phyloP scores from a whole-genome alignment of 352 stramenopile species.

The Phytopythium chamaehyphon region DNA sequence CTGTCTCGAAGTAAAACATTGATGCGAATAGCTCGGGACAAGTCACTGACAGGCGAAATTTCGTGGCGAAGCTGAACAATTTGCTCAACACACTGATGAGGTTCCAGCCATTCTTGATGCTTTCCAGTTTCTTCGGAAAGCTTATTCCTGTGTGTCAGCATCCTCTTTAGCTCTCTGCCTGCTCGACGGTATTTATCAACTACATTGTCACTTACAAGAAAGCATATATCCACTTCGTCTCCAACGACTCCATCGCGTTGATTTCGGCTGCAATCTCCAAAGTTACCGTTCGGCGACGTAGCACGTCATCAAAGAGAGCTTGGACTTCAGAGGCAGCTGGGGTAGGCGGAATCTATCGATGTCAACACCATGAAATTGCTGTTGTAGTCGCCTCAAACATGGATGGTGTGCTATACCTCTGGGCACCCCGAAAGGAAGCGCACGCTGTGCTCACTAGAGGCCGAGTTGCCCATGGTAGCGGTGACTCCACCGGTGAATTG shows the following conservation, averaged over 20 bases:
- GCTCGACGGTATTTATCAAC: not conserved
- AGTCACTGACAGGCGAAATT: slow-evolving; percentile 30
- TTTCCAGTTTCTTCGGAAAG: slow-evolving; percentile 21
- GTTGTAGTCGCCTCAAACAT: not conserved
- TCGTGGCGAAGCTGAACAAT: slow-evolving; percentile 33
- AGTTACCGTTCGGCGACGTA: slow-evolving; percentile 24
- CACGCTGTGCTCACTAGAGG: slow-evolving; percentile 29
- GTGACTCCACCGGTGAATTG: not conserved
- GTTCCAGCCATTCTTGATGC: slow-evolving; percentile 45
- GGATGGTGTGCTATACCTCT: slow-evolving; percentile 19
- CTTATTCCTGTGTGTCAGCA: slow-evolving; percentile 26
- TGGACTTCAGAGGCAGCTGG: slow-evolving; percentile 34
- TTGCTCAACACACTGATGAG: slow-evolving; percentile 45
- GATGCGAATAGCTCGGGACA: slow-evolving; percentile 60
- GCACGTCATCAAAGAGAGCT: slow-evolving; percentile 38
- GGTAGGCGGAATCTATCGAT: slow-evolving; percentile 40
- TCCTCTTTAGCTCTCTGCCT: too few species aligned
- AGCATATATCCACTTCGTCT: slow-evolving; percentile 72
- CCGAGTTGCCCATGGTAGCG: slow-evolving; percentile 43
- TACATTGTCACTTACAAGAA: slow-evolving; percentile 43
- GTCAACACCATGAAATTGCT: too few species aligned
- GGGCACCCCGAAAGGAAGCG: slow-evolving; percentile 59
- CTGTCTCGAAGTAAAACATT: slow-evolving; percentile 48
- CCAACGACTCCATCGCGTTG: slow-evolving; percentile 30
- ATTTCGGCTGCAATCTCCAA: slow-evolving; percentile 35